Evolutionary conservation across 2,329 filamentous ascomycete genomes (phyloP).

Genomic region (Xylariaceae sp.): DNA sequence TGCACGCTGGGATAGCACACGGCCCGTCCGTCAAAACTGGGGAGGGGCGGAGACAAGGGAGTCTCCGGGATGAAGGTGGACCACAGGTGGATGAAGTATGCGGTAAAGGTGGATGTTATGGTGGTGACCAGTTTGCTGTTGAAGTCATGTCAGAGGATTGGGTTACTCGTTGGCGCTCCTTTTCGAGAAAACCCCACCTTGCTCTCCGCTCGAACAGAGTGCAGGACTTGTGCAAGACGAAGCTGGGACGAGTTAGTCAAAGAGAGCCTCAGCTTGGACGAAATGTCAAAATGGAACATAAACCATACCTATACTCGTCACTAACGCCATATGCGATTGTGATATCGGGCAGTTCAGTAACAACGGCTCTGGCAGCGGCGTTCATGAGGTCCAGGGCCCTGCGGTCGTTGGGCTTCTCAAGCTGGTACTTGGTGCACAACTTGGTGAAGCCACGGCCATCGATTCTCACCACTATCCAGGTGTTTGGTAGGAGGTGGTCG

Average conservation of each 20-base stretch:
- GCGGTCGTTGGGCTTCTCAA: constrained; percentile 87
- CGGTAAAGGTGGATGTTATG: constrained; percentile 86
- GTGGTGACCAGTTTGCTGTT: constrained; percentile 88
- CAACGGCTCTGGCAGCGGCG: constrained; percentile 73
- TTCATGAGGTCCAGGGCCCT: constrained; percentile 93
- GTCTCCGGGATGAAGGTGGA: constrained; percentile 63
- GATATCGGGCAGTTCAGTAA: constrained; percentile 77
- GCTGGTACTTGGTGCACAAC: constrained; percentile 80
- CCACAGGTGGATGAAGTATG: constrained; percentile 84
- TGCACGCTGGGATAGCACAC: constrained; percentile 78
- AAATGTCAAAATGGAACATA: neutral
- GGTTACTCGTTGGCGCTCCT: neutral
- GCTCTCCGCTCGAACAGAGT: constrained; percentile 77
- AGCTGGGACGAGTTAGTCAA: constrained; percentile 43
- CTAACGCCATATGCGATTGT: constrained; percentile 87
- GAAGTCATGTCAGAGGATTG: constrained; percentile 4
- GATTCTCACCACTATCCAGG: constrained; percentile 90
- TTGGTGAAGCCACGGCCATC: constrained; percentile 95
- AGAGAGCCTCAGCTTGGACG: too few species aligned
- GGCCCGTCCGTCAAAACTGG: constrained; percentile 86
- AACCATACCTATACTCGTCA: constrained; percentile 72
- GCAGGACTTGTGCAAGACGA: constrained; percentile 78
- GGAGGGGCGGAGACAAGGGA: constrained; percentile 64
- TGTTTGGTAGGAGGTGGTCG: constrained; percentile 76
- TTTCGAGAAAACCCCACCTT: constrained; percentile 42